These are phyloP conservation scores for Nannizzia gypsea DNA, from an alignment of 2,329 filamentous ascomycete species.

Conservation along the genomic window DNA sequence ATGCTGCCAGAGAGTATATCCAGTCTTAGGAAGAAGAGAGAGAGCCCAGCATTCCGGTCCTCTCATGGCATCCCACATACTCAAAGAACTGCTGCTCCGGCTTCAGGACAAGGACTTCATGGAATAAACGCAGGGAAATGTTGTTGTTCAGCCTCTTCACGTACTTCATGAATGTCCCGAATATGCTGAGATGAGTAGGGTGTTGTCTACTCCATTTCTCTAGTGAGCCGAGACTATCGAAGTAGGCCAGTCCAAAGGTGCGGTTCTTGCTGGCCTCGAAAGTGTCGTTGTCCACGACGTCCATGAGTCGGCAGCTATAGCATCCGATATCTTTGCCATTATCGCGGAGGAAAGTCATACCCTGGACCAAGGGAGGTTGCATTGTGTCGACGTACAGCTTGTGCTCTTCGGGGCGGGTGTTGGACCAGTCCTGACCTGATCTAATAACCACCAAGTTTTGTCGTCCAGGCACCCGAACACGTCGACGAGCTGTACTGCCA, in stretches of 20 bases:
- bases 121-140: conserved; percentile 29
- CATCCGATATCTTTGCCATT: conserved; percentile 35
- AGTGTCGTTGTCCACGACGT: conserved; percentile 25
- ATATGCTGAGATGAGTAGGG: conserved; percentile 32
- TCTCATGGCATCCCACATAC: conserved; percentile 32
- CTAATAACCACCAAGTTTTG: conserved; percentile 36
- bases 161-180: conserved; percentile 31
- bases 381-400: conserved; percentile 36
- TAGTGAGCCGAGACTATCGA: conserved; percentile 31
- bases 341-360: conserved; percentile 37
- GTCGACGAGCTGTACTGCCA: conserved; percentile 4
- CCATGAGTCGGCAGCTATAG: conserved; percentile 36
- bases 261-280: conserved; percentile 20
- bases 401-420: conserved; percentile 31
- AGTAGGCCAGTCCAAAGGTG: conserved; percentile 35
- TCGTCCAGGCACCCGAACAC: conserved; percentile 27
- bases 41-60: conserved; percentile 24
- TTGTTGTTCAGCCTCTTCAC: conserved; percentile 28
- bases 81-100: conserved; percentile 34
- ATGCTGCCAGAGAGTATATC: too few species aligned
- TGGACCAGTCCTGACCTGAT: conserved; percentile 38
- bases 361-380: conserved; percentile 34
- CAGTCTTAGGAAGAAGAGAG: not conserved
- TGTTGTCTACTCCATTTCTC: conserved; percentile 33
- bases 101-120: conserved; percentile 32